A percentile compares a stretch with the other conserved stretches of the same genome.
phyloP scores from a whole-genome alignment of 169 alveolate genomes.

The Cryptosporidium felis region DNA sequence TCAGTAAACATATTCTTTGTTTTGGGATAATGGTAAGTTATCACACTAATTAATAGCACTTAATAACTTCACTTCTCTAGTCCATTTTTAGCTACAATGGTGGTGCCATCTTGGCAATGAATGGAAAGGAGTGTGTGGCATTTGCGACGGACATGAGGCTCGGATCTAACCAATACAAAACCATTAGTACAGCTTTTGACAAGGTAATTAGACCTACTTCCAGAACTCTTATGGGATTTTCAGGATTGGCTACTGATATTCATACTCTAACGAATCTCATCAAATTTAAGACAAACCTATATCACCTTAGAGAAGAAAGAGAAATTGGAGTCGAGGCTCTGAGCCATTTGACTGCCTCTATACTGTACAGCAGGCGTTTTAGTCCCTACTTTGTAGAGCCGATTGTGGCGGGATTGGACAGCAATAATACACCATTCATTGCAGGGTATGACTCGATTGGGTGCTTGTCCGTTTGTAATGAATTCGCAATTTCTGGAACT shows the following conservation, averaged over 20 bases:
- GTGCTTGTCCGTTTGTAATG: conserved; percentile 83
- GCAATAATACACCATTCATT: conserved; percentile 84
- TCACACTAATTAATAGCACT: not conserved
- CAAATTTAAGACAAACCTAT: conserved; percentile 88
- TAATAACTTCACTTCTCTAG: conserved; percentile 12
- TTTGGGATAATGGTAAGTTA: conserved; percentile 14
- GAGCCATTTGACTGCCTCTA: conserved; percentile 88
- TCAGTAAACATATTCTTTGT: too few species aligned
- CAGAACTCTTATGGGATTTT: conserved; percentile 85
- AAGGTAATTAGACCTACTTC: conserved; percentile 90
- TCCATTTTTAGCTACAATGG: conserved; percentile 91
- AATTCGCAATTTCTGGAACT: conserved; percentile 94
- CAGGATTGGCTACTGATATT: conserved; percentile 93
- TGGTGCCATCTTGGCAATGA: conserved; percentile 96
- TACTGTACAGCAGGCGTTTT: conserved; percentile 88
- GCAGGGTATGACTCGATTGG: conserved; percentile 92
- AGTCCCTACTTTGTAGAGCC: conserved; percentile 93
- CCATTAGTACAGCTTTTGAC: conserved; percentile 87
- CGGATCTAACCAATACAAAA: conserved; percentile 87
- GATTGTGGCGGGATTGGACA: conserved; percentile 91
- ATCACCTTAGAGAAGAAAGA: conserved; percentile 86
- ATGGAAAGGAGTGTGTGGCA: conserved; percentile 95
- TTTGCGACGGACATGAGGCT: conserved; percentile 94
- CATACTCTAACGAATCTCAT: conserved; percentile 85
- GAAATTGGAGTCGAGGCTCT: conserved; percentile 89